phyloP scores from a whole-genome alignment of 2,329 filamentous ascomycete genomes.

The Blastomyces percursus region DNA sequence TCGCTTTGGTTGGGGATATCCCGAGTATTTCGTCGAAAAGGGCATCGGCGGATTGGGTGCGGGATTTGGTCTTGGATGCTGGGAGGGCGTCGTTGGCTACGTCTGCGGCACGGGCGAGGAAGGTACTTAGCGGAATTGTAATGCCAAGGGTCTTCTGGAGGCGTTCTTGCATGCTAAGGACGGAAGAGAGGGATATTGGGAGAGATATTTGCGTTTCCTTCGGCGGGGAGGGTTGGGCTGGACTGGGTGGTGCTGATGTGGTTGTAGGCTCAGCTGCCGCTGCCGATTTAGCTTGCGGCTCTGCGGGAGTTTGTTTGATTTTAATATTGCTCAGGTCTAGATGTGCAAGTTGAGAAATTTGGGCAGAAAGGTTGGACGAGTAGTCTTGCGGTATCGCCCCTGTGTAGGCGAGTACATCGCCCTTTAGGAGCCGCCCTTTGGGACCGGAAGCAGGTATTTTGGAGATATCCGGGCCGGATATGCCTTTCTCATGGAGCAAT shows the following conservation, averaged over 20 bases:
- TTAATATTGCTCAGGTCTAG: slow-evolving; percentile 96
- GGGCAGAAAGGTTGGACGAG: slow-evolving; percentile 58
- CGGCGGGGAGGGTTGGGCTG: slow-evolving; percentile 21
- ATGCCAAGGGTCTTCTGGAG: slow-evolving; percentile 68
- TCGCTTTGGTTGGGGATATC: slow-evolving; percentile 28
- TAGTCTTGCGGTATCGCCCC: slow-evolving; percentile 64
- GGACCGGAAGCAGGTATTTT: slow-evolving; percentile 84
- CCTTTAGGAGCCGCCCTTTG: slow-evolving; percentile 80
- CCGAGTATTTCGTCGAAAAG: slow-evolving; percentile 86
- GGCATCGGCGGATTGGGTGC: slow-evolving; percentile 52
- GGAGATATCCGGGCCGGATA: slow-evolving; percentile 62
- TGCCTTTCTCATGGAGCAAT: slow-evolving; percentile 65
- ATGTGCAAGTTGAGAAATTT: slow-evolving; percentile 64
- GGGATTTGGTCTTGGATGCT: slow-evolving; percentile 49
- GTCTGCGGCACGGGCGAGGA: slow-evolving; percentile 73
- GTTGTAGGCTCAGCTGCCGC: slow-evolving; percentile 1
- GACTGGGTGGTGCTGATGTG: slow-evolving; percentile 19
- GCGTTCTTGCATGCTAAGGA: slow-evolving; percentile 69
- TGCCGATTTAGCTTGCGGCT: slow-evolving; percentile 22
- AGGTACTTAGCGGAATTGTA: slow-evolving; percentile 71
- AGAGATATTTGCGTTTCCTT: slow-evolving; percentile 48
- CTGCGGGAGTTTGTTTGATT: slow-evolving; percentile 43
- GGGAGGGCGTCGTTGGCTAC: slow-evolving; percentile 83
- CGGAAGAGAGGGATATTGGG: slow-evolving; percentile 66
- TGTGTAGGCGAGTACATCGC: slow-evolving; percentile 83